Percentiles rank a stretch among this genome's conserved stretches.
Evolutionary conservation across 2,329 filamentous ascomycete genomes (phyloP).

Genomic region (Xylariales sp.): DNA sequence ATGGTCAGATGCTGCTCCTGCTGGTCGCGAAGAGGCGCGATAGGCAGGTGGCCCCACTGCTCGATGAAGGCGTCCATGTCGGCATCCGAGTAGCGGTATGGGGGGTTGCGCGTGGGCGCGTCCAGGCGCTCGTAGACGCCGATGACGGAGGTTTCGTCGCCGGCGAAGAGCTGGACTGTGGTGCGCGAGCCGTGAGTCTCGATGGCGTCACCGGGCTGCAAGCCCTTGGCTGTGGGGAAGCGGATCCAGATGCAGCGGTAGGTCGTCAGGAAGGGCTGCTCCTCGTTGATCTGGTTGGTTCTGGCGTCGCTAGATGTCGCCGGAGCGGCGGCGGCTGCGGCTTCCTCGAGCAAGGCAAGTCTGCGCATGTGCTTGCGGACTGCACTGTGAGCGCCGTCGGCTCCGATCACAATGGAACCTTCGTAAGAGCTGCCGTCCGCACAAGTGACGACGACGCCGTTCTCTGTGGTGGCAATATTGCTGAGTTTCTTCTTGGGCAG

Average conservation of each 20-base stretch:
- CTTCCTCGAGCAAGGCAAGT: too few species aligned
- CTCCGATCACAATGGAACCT: constrained; percentile 34
- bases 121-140: constrained; percentile 27
- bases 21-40: too few species aligned
- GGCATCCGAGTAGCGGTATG: constrained; percentile 16
- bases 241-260: constrained; percentile 31
- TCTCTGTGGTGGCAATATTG: neutral
- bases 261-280: constrained; percentile 24
- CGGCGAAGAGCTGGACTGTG: constrained; percentile 24
- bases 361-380: constrained; percentile 6
- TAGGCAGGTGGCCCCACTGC: constrained; percentile 19
- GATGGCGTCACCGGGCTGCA: constrained; percentile 16
- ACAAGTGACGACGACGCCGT: constrained; percentile 7
- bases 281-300: constrained; percentile 21
- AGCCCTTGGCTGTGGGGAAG: constrained; percentile 16
- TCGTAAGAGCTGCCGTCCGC: constrained; percentile 7
- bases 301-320: neutral
- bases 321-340: too few species aligned
- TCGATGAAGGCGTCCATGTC: constrained; percentile 22
- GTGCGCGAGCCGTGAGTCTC: constrained; percentile 24
- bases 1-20: constrained; percentile 1
- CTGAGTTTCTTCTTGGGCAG: constrained; percentile 5
- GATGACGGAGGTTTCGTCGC: constrained; percentile 23
- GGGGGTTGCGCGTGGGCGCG: constrained; percentile 17
- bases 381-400: constrained; percentile 36